phyloP scores from a whole-genome alignment of 2,329 filamentous ascomycete genomes.

The Orbilia javanica region DNA sequence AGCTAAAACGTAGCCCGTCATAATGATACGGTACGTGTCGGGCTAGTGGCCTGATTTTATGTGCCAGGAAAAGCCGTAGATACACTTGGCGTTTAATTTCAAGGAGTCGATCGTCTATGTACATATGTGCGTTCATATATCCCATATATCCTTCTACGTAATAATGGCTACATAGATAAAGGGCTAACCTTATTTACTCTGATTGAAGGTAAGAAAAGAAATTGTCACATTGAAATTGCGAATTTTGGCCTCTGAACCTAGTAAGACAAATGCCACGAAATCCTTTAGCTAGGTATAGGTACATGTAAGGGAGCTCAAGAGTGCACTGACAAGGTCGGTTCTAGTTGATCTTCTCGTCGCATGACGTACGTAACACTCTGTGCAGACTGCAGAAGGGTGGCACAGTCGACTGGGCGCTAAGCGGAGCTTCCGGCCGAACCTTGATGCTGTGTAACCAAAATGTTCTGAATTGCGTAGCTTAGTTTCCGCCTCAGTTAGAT shows the following conservation, averaged over 20 bases:
- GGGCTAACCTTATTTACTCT: background rate
- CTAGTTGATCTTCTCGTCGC: background rate
- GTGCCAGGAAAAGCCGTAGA: background rate
- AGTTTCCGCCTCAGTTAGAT: background rate
- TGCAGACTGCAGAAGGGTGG: background rate
- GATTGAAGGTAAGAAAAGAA: background rate
- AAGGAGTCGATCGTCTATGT: background rate
- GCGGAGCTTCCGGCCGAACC: conserved; percentile 3
- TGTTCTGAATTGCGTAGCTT: background rate
- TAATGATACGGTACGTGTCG: conserved; percentile 40
- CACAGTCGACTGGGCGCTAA: conserved; percentile 11
- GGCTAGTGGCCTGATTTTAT: conserved; percentile 30
- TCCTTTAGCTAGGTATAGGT: background rate
- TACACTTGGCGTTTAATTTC: background rate
- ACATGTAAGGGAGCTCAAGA: background rate
- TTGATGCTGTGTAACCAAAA: conserved; percentile 17
- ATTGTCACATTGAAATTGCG: background rate
- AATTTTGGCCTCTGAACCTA: background rate
- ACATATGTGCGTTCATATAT: background rate
- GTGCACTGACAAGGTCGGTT: background rate
- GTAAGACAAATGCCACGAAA: background rate
- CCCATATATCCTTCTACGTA: background rate
- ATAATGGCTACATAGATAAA: background rate
- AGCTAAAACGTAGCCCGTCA: background rate
- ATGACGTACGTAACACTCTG: conserved; percentile 1